Base-by-base conservation (phyloP, 805 yeast species). In the Kazachstania viticola region DNA sequence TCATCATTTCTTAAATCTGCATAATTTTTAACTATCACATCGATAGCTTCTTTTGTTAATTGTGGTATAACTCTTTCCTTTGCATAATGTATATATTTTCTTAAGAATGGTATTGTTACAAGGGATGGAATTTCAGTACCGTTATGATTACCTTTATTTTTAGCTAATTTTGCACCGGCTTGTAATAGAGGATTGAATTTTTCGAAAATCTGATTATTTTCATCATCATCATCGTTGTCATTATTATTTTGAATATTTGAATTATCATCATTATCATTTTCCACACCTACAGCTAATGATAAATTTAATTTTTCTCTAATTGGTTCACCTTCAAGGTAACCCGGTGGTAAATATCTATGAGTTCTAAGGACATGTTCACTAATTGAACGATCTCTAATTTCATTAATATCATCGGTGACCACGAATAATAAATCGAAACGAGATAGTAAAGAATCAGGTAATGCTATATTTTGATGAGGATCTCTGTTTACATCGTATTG, bases 381-480 rank as follows among this genome's bases (percentile, higher is more conserved):
- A 46, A 91, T 79, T 24, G 75, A 64, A 49, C 97, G 69, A 53
- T 91, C 97, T 49, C 79, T 74, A 15, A 71, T 67, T 39, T 84
- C 93, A 36, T 82, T 73, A 21, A 88, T 82, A 46, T 91, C 96
- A 59, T 91, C 98, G 0, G 97, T 91, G 7, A 91, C 96, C 30
- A 91, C 91, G 49, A 91, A 91, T 31, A 91, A 60, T 52, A 91
- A 69, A 69, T 91, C 98, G 51, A 91, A 91, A 73, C 98, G 94
- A 13, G 97, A 88, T 38, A 91, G 67, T 37, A 91, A 65, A 9
- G 98, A 91, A 61, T 91, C 98, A 2, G 98, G 98, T 33, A 91
- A 67, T 0, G 97, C 97, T 47, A 91, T 91, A 54, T 91, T 91
- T 55, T 82, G 81, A 58, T 87, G 95, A 3, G 98, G 97, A 46